phyloP scores from a whole-genome alignment of 345 rosid species.

The Psidium friedrichsthalianum region DNA sequence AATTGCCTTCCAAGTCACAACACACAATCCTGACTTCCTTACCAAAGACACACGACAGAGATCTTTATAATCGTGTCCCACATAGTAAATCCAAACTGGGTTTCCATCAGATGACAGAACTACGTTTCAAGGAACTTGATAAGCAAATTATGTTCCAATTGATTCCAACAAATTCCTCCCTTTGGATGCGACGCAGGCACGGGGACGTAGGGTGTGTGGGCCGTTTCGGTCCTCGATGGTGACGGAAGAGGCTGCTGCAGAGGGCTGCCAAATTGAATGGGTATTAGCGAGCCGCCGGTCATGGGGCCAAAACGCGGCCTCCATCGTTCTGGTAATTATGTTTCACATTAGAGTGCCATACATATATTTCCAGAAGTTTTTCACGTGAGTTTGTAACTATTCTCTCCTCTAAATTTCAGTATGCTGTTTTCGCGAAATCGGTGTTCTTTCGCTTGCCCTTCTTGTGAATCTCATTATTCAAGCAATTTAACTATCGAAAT shows the following conservation, averaged over 20 bases:
- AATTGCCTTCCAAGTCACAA: neutral
- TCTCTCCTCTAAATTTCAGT: neutral
- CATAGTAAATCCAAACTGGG: neutral
- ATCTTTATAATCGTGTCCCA: neutral
- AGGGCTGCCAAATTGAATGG: constrained; percentile 1
- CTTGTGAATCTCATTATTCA: neutral
- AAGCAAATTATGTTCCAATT: neutral
- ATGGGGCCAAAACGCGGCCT: neutral
- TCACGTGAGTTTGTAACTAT: neutral
- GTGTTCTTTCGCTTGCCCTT: neutral
- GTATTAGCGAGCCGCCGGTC: neutral
- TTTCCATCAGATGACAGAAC: neutral
- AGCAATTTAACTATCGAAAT: neutral
- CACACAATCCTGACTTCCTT: neutral
- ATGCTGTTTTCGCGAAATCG: neutral
- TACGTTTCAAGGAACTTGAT: neutral
- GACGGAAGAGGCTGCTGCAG: neutral
- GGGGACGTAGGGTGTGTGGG: constrained; percentile 30
- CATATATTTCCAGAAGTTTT: neutral
- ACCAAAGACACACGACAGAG: neutral
- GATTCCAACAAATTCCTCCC: neutral
- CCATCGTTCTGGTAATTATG: neutral
- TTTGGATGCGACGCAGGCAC: constrained; percentile 23
- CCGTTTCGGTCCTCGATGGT: constrained; percentile 14
- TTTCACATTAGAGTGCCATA: neutral